phyloP scores from a whole-genome alignment of 768 basidiomycete genomes.

The Termitomyces sp. region DNA sequence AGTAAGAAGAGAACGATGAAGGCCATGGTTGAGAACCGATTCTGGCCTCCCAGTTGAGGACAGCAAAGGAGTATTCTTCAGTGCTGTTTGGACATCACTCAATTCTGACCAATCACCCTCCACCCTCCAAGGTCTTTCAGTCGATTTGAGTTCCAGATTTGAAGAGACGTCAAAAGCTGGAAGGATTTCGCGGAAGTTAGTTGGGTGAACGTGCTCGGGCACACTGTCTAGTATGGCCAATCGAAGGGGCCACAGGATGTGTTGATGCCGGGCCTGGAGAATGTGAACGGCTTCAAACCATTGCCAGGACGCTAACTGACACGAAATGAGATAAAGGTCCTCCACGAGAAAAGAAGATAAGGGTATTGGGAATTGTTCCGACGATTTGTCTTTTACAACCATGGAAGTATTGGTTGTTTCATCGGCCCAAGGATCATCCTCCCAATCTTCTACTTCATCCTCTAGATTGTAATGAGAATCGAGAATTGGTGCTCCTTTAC shows the following conservation, averaged over 20 bases:
- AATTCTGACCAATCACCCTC: constrained; percentile 58
- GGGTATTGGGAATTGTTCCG: constrained; percentile 37
- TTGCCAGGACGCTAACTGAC: constrained; percentile 59
- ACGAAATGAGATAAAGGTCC: constrained; percentile 54
- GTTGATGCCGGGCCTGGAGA: constrained; percentile 54
- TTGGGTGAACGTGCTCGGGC: constrained; percentile 68
- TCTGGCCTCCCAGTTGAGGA: not conserved
- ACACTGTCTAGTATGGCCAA: constrained; percentile 66
- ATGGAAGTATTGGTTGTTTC: constrained; percentile 21
- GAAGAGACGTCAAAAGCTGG: constrained; percentile 51
- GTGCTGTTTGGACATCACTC: constrained; percentile 33
- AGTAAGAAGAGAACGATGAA: constrained; percentile 30
- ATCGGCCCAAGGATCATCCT: constrained; percentile 77
- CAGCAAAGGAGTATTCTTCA: constrained; percentile 24
- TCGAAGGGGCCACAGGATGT: constrained; percentile 62
- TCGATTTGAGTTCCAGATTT: constrained; percentile 35
- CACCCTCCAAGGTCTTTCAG: constrained; percentile 41
- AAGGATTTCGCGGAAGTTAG: constrained; percentile 54
- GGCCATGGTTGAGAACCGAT: not conserved
- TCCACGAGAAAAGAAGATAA: constrained; percentile 61
- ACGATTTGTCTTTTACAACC: constrained; percentile 21
- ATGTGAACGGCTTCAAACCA: constrained; percentile 53
- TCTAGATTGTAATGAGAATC: constrained; percentile 34
- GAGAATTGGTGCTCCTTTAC: constrained; percentile 30
- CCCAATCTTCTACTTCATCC: constrained; percentile 61